Conservation (phyloP, 1,139 yeast species). For the Zygoascus hellenicus region DNA sequence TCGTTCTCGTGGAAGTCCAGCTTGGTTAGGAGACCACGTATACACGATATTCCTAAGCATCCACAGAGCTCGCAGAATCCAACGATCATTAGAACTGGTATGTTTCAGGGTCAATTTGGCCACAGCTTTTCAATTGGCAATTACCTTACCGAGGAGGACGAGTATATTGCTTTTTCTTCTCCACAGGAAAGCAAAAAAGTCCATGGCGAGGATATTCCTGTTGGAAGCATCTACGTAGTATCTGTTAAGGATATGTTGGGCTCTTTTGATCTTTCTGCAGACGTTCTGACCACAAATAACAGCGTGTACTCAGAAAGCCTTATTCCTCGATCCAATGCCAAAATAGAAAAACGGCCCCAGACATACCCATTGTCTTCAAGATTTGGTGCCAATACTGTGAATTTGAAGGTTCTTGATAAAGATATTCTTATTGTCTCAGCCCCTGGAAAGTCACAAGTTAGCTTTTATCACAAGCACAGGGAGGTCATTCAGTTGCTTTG, state of each 20-base stretch:
- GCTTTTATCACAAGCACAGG: constrained; percentile 27
- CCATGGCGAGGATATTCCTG: constrained; percentile 14
- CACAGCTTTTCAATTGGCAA: constrained; percentile 38
- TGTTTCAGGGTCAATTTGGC: constrained; percentile 37
- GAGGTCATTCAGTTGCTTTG: constrained; percentile 21
- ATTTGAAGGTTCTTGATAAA: constrained; percentile 18
- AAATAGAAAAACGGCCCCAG: constrained; percentile 1
- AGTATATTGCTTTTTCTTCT: constrained; percentile 45
- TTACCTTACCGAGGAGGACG: constrained; percentile 31
- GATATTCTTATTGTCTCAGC: constrained; percentile 30
- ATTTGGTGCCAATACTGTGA: constrained; percentile 31
- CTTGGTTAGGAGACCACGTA: not conserved
- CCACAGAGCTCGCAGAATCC: constrained; percentile 10
- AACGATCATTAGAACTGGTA: constrained; percentile 23
- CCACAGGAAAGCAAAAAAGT: constrained; percentile 35
- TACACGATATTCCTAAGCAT: not conserved
- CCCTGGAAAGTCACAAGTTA: constrained; percentile 34
- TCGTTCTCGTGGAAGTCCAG: not conserved
- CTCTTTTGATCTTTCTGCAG: not conserved
- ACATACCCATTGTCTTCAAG: constrained; percentile 17
- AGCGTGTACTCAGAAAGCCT: not conserved
- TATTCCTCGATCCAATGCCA: not conserved
- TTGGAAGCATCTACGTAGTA: constrained; percentile 22
- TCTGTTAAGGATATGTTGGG: constrained; percentile 1
- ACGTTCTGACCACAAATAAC: not conserved